These are phyloP conservation scores for Kuraishia ogatae DNA, from an alignment of 805 yeast species.

Conservation along the genomic window DNA sequence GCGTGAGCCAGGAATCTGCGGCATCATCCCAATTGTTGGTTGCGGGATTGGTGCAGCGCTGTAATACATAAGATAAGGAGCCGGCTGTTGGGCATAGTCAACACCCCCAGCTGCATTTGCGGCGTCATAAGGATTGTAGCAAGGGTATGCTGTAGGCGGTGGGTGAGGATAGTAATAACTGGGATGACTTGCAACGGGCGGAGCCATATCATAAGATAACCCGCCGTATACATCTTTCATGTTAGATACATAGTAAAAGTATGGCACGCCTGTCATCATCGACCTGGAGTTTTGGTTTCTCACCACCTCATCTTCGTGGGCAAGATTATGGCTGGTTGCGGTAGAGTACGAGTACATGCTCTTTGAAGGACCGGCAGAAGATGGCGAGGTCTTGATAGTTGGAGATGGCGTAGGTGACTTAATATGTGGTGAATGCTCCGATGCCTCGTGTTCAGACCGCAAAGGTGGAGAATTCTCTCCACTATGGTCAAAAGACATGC, in stretches of 20 bases:
- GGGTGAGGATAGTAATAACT: constrained; percentile 2
- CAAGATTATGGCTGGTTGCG: constrained; percentile 15
- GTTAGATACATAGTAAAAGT: constrained; percentile 2
- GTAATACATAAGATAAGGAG: background rate
- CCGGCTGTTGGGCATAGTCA: background rate
- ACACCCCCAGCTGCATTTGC: background rate
- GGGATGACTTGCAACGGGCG: background rate
- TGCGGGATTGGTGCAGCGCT: background rate
- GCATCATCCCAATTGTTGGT: background rate
- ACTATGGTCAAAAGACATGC: background rate
- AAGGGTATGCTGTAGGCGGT: background rate
- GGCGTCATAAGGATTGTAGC: background rate
- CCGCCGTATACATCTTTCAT: background rate
- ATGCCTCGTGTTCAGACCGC: constrained; percentile 9
- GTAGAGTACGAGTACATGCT: constrained; percentile 19
- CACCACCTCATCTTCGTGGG: background rate
- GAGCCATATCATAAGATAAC: background rate
- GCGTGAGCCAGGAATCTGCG: background rate
- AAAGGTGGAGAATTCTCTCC: constrained; percentile 1
- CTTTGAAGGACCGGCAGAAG: constrained; percentile 11
- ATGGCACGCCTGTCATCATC: constrained; percentile 2
- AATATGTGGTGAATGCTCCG: constrained; percentile 4
- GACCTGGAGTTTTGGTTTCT: constrained; percentile 6
- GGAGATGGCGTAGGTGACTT: constrained; percentile 11
- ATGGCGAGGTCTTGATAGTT: constrained; percentile 16